Percentiles rank a stretch among this genome's conserved stretches.
These are phyloP conservation scores for Eremochloa ophiuroides DNA, from an alignment of 176 grass and related monocot species.

Conservation along the genomic window DNA sequence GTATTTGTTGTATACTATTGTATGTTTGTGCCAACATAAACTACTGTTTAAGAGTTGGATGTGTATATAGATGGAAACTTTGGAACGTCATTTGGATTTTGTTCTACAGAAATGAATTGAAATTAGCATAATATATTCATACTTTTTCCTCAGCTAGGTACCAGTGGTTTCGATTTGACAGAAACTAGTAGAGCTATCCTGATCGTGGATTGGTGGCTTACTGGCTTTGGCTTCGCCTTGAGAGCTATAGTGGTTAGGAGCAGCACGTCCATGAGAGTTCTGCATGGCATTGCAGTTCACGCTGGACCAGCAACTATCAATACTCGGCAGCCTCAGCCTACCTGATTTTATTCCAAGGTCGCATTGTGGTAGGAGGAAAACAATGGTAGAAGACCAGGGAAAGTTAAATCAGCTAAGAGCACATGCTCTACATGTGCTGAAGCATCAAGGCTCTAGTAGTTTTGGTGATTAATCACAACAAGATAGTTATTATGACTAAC, in stretches of 20 bases:
- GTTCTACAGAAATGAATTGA: neutral
- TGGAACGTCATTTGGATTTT: neutral
- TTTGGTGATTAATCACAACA: too few relatives aligned
- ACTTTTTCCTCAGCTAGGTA: neutral
- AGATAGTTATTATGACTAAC: too few relatives aligned
- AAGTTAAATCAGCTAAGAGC: too few relatives aligned
- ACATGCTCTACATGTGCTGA: too few relatives aligned
- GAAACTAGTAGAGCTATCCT: neutral
- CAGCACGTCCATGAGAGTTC: neutral
- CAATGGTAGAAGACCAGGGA: too few relatives aligned
- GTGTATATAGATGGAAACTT: neutral
- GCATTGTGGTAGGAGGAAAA: too few relatives aligned
- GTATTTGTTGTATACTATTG: slow-evolving; percentile 17
- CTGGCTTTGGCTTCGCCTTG: neutral
- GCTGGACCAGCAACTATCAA: neutral
- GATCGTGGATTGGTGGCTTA: too few relatives aligned
- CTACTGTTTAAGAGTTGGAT: neutral
- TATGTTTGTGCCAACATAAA: neutral
- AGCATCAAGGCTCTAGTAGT: too few relatives aligned
- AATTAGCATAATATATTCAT: neutral
- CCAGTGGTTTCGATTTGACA: neutral
- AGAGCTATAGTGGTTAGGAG: neutral
- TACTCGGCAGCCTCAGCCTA: neutral
- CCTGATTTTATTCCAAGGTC: too few relatives aligned
- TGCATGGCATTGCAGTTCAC: neutral